Conservation (phyloP, 371 early-diverging fungal species). For the Zychaea mexicana region DNA sequence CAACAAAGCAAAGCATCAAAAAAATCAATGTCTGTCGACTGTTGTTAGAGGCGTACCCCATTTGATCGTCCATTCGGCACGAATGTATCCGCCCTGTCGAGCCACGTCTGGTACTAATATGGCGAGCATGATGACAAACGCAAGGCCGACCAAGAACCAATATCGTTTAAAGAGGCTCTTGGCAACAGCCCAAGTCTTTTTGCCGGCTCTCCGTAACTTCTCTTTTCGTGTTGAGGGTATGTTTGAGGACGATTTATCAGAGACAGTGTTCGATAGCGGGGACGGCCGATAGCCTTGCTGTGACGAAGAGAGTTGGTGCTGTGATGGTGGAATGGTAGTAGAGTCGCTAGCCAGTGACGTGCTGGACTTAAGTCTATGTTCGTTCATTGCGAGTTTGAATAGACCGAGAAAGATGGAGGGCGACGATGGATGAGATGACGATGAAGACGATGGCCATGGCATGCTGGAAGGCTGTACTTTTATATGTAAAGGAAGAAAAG, state of each 20-base stretch:
- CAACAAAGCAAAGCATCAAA: no score
- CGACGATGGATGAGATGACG: not conserved
- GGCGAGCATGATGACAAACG: slow-evolving; percentile 60
- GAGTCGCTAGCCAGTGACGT: not conserved
- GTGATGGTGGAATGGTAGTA: not conserved
- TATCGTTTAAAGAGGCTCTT: slow-evolving; percentile 23
- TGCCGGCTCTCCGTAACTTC: not conserved
- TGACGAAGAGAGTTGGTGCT: not conserved
- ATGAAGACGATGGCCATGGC: not conserved
- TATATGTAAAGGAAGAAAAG: not conserved
- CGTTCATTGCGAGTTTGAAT: slow-evolving; percentile 7
- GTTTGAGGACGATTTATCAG: not conserved
- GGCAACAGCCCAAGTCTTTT: not conserved
- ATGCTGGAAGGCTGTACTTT: not conserved
- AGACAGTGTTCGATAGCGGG: not conserved
- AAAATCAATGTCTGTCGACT: no score
- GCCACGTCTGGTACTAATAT: slow-evolving; percentile 59
- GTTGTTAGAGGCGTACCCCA: slow-evolving; percentile 54
- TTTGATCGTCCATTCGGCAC: slow-evolving; percentile 63
- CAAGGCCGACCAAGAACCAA: slow-evolving; percentile 62
- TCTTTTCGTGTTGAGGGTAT: not conserved
- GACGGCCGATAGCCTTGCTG: not conserved
- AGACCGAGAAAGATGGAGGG: slow-evolving; percentile 1
- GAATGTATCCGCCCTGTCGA: slow-evolving; percentile 57
- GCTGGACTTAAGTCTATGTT: slow-evolving; percentile 9